These are phyloP conservation scores for Aspergillus steynii DNA, from an alignment of 495 filamentous ascomycete species.

Conservation along the genomic window DNA sequence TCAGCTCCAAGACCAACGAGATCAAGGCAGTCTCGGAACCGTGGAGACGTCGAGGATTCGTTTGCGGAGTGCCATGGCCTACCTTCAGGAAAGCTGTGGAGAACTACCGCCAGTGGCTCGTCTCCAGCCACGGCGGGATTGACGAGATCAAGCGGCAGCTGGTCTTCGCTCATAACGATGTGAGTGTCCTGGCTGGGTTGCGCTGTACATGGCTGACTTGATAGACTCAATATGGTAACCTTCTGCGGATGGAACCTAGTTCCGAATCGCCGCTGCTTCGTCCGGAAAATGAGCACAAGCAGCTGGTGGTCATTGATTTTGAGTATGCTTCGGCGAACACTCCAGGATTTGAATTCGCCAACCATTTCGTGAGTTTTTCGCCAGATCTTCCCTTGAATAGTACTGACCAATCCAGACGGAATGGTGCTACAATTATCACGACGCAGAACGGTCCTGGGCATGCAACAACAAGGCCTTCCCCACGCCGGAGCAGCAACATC, in stretches of 20 bases:
- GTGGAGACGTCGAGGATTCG: constrained; percentile 69
- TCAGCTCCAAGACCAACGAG: constrained; percentile 47
- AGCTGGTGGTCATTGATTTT: constrained; percentile 96
- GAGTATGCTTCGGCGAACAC: constrained; percentile 94
- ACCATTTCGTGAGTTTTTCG: constrained; percentile 75
- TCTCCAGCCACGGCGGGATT: constrained; percentile 66
- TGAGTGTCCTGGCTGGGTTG: constrained; percentile 42
- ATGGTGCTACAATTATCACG: constrained; percentile 98
- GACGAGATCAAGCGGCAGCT: constrained; percentile 69
- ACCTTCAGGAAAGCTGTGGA: constrained; percentile 74
- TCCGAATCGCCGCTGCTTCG: constrained; percentile 85
- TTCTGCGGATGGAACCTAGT: constrained; percentile 82
- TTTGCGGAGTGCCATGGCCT: constrained; percentile 85
- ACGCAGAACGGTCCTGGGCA: constrained; percentile 59
- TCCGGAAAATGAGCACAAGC: constrained; percentile 89
- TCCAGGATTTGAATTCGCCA: constrained; percentile 89
- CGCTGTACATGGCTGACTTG: constrained; percentile 16
- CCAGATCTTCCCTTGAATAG: background rate
- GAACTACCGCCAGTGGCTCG: constrained; percentile 73
- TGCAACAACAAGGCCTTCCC: constrained; percentile 74
- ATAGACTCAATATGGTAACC: constrained; percentile 97
- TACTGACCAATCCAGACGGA: constrained; percentile 55
- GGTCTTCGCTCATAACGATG: constrained; percentile 97
- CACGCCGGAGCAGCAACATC: constrained; percentile 73
- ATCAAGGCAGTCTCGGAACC: constrained; percentile 38